phyloP scores from a whole-genome alignment of 148 eudicot genomes.

The Cornus kousa region DNA sequence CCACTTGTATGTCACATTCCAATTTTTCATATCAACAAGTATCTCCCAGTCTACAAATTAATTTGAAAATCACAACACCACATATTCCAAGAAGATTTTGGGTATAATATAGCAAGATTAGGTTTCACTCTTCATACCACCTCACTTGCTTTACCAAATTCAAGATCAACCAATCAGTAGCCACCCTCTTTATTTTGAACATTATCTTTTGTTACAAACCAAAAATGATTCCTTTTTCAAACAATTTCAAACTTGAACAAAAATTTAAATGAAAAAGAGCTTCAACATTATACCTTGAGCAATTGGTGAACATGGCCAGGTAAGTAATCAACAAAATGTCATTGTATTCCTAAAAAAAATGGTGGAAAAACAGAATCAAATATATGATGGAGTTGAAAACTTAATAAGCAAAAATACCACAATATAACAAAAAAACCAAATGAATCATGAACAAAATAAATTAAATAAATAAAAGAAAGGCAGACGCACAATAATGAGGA shows the following conservation, averaged over 20 bases:
- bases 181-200: background rate
- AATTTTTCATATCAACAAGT: background rate
- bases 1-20: background rate
- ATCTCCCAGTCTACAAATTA: no score
- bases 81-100: background rate
- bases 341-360: constrained; percentile 64
- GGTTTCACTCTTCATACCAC: background rate
- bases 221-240: no score
- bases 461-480: background rate
- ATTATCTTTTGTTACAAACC: no score
- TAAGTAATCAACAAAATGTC: constrained; percentile 74
- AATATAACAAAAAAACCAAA: background rate
- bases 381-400: background rate
- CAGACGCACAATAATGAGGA: no score
- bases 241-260: background rate
- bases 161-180: background rate
- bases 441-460: background rate
- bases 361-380: background rate
- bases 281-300: constrained; percentile 55
- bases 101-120: background rate
- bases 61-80: background rate
- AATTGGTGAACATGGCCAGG: constrained; percentile 76
- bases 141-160: background rate
- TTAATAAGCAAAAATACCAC: background rate
- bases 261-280: background rate